Conservation (phyloP, 2,329 filamentous ascomycete species). For the Penicillium nordicum region DNA sequence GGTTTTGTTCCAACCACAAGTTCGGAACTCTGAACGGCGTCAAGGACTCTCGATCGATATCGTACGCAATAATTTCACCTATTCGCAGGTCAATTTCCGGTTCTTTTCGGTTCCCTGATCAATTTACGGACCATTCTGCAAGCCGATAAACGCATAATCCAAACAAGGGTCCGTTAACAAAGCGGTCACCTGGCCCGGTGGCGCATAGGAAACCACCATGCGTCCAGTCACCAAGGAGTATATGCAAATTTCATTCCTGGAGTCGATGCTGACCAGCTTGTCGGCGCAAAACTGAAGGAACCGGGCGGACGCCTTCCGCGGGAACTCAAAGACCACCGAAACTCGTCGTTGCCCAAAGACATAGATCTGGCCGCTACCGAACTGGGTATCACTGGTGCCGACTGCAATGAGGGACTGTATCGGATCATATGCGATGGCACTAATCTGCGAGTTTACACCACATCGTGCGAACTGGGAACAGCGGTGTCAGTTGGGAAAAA, state of each 20-base stretch:
- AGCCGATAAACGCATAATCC: conserved; percentile 86
- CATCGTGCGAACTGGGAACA: conserved; percentile 61
- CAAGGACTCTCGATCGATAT: conserved; percentile 76
- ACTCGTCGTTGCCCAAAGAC: conserved; percentile 81
- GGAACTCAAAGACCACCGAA: conserved; percentile 67
- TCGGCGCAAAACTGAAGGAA: conserved; percentile 81
- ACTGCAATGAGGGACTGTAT: conserved; percentile 90
- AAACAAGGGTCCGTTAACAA: conserved; percentile 82
- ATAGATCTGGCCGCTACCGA: conserved; percentile 83
- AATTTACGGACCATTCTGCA: conserved; percentile 59
- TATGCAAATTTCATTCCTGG: conserved; percentile 77
- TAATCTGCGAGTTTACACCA: conserved; percentile 73
- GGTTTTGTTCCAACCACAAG: conserved; percentile 74
- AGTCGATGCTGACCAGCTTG: conserved; percentile 79
- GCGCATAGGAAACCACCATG: conserved; percentile 66
- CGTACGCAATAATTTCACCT: conserved; percentile 86
- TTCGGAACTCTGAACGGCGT: conserved; percentile 81
- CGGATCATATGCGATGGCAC: conserved; percentile 85
- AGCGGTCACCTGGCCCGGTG: conserved; percentile 70
- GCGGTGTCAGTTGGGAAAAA: conserved; percentile 17
- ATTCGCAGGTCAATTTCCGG: background rate
- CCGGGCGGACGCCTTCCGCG: conserved; percentile 69
- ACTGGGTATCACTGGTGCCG: conserved; percentile 82
- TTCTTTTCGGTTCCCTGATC: background rate
- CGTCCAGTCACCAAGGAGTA: conserved; percentile 73